Percentiles rank a stretch among this genome's conserved stretches.
Conservation (phyloP, 495 filamentous ascomycete genomes). For the Cercophora scortea region DNA sequence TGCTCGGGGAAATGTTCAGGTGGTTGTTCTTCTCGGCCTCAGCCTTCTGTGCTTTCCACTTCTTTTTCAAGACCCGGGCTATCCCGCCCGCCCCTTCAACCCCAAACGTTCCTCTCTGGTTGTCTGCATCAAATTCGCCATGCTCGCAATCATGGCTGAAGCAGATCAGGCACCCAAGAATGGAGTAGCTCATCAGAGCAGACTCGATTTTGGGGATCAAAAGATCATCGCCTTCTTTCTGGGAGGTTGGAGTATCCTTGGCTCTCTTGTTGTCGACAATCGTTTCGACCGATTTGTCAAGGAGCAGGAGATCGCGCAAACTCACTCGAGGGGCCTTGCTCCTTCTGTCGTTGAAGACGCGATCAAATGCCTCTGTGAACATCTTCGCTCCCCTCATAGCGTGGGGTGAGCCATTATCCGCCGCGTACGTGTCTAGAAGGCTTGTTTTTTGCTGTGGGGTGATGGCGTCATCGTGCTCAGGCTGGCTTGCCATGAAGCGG, state of each 20-base stretch:
- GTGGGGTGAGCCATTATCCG: slow-evolving; percentile 26
- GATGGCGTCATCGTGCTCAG: slow-evolving; percentile 26
- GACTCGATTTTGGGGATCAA: slow-evolving; percentile 26
- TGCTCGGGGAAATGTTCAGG: slow-evolving; percentile 2
- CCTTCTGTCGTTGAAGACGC: slow-evolving; percentile 27
- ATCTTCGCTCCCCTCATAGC: slow-evolving; percentile 23
- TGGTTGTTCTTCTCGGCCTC: slow-evolving; percentile 9
- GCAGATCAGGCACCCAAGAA: slow-evolving; percentile 39
- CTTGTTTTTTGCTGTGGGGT: slow-evolving; percentile 37
- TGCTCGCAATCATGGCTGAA: slow-evolving; percentile 43
- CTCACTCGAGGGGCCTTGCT: slow-evolving; percentile 13
- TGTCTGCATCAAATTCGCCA: slow-evolving; percentile 39
- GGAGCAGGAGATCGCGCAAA: slow-evolving; percentile 34
- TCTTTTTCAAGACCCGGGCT: slow-evolving; percentile 10
- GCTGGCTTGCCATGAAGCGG: slow-evolving; percentile 33
- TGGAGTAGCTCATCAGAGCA: slow-evolving; percentile 33
- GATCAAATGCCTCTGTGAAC: slow-evolving; percentile 38
- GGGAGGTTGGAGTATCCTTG: slow-evolving; percentile 32
- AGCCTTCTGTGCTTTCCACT: slow-evolving; percentile 17
- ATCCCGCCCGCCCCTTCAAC: slow-evolving; percentile 24
- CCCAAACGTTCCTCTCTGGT: slow-evolving; percentile 36
- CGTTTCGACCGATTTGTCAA: slow-evolving; percentile 36
- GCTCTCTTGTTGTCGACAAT: slow-evolving; percentile 37
- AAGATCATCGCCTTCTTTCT: slow-evolving; percentile 13
- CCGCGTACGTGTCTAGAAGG: slow-evolving; percentile 30